phyloP scores from a whole-genome alignment of 345 rosid genomes.

The Eucalyptus regnans region DNA sequence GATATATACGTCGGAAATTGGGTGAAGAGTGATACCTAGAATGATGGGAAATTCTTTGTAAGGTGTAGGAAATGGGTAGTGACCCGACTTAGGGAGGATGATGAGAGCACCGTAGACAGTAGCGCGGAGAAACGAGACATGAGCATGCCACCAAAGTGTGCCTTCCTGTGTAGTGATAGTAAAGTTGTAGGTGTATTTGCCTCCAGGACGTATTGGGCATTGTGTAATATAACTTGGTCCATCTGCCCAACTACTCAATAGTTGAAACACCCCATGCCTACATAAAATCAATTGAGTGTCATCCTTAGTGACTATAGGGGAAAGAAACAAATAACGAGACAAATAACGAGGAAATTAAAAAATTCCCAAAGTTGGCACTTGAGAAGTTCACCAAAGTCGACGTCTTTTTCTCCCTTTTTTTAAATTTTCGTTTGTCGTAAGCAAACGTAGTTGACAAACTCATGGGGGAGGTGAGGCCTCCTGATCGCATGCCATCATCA shows the following conservation, averaged over 20 bases:
- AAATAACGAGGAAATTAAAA: background rate
- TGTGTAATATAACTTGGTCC: conserved; percentile 76
- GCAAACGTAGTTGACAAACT: background rate
- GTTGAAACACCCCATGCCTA: conserved; percentile 86
- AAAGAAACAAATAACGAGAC: background rate
- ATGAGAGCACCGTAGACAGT: conserved; percentile 76
- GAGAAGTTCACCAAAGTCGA: background rate
- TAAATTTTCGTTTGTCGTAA: background rate
- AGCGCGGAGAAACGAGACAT: conserved; percentile 51
- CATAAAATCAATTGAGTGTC: background rate
- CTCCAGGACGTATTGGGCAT: conserved; percentile 67
- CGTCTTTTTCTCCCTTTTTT: background rate
- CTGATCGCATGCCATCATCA: background rate
- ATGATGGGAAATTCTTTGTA: conserved; percentile 51
- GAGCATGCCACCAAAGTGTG: conserved; percentile 93
- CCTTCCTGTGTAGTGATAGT: conserved; percentile 54
- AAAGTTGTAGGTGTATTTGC: conserved; percentile 45
- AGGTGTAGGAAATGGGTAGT: conserved; percentile 69
- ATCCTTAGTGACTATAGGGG: background rate
- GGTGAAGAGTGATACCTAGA: conserved; percentile 29
- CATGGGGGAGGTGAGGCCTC: background rate
- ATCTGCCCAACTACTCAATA: conserved; percentile 69
- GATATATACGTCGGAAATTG: background rate
- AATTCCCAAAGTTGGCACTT: background rate
- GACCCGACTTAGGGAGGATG: conserved; percentile 48